These are phyloP conservation scores for Alternaria postmessia DNA, from an alignment of 2,329 filamentous ascomycete genomes.

Conservation along the genomic window DNA sequence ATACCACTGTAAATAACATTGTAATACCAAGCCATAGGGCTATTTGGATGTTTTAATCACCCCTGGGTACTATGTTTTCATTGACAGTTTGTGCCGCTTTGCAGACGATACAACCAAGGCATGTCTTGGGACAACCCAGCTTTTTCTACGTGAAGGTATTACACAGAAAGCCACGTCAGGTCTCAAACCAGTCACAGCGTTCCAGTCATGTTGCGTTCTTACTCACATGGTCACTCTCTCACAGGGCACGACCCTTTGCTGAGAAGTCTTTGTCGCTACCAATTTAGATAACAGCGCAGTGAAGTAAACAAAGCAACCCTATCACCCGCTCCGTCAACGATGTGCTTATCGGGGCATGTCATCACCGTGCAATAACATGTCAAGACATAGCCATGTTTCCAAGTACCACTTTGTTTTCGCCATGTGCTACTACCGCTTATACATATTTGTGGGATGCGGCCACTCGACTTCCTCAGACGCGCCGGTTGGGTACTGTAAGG, in stretches of 20 bases:
- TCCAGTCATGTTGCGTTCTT: not conserved
- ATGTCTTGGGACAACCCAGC: not conserved
- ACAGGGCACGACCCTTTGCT: not conserved
- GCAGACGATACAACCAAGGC: not conserved
- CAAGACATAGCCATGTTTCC: not conserved
- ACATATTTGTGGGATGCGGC: slow-evolving; percentile 54
- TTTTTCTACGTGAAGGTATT: not conserved
- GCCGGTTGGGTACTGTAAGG: slow-evolving; percentile 48
- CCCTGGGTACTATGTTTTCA: too few relatives aligned
- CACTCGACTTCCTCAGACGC: slow-evolving; percentile 48
- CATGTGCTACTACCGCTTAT: slow-evolving; percentile 57
- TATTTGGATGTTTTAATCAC: not conserved
- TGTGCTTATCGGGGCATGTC: not conserved
- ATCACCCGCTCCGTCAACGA: not conserved
- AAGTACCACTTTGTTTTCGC: not conserved
- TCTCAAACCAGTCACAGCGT: not conserved
- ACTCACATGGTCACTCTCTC: not conserved
- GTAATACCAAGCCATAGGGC: not conserved
- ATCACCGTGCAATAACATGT: not conserved
- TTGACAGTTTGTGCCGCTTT: too few relatives aligned
- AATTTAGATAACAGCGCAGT: not conserved
- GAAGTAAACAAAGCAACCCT: not conserved
- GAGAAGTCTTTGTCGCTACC: slow-evolving; percentile 1
- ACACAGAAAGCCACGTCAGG: not conserved
- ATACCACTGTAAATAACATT: not conserved